Evolutionary conservation across 176 grass and related monocot genomes (phyloP).

Genomic region (Hordeum marinum): DNA sequence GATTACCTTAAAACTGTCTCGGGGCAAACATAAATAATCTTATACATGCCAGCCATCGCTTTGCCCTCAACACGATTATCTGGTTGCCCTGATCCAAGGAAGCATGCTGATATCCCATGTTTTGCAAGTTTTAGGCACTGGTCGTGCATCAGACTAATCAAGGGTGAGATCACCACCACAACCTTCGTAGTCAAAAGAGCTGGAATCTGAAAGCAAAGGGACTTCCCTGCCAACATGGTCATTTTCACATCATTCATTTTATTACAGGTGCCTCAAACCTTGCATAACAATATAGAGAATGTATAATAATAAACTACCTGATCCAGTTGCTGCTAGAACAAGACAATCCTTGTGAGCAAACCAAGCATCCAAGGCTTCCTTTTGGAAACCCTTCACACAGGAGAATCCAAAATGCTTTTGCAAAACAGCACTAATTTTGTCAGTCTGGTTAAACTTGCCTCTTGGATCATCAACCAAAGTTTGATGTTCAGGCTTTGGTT

Average conservation of each 20-base stretch:
- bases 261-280: neutral
- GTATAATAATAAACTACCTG: slow-evolving; percentile 35
- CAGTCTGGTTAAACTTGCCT: neutral
- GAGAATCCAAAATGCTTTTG: slow-evolving; percentile 70
- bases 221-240: slow-evolving; percentile 62
- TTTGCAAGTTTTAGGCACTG: slow-evolving; percentile 88
- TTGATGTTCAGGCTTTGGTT: neutral
- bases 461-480: neutral
- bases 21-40: slow-evolving; percentile 94
- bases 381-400: slow-evolving; percentile 73
- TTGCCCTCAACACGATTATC: slow-evolving; percentile 73
- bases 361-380: slow-evolving; percentile 83
- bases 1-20: slow-evolving; percentile 86
- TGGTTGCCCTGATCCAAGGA: slow-evolving; percentile 94
- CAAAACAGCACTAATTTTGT: slow-evolving; percentile 43
- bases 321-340: slow-evolving; percentile 90
- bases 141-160: slow-evolving; percentile 99
- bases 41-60: slow-evolving; percentile 89
- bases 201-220: slow-evolving; percentile 92
- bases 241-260: neutral
- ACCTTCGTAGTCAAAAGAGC: slow-evolving; percentile 74
- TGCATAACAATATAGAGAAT: neutral
- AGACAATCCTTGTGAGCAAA: slow-evolving; percentile 62
- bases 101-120: slow-evolving; percentile 87
- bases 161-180: slow-evolving; percentile 85